Evolutionary conservation across 83 land plant species (phyloP).

Genomic region (Picea engelmannii): DNA sequence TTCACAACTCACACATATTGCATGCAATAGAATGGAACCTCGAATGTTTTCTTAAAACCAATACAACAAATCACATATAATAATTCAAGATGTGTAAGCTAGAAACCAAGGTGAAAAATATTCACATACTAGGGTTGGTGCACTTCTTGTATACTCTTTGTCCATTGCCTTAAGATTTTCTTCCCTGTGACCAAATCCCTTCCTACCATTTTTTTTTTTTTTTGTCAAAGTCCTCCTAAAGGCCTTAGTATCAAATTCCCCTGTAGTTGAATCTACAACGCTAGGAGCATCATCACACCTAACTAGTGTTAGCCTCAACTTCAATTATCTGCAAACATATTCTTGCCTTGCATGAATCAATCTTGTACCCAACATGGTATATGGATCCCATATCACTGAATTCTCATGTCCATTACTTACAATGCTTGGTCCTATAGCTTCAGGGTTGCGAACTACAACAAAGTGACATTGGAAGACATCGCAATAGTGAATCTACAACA

Average conservation of each 20-base stretch:
- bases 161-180: slow-evolving; percentile 37
- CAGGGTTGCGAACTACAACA: not conserved
- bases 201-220: slow-evolving; percentile 15
- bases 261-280: not conserved
- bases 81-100: not conserved
- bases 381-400: not conserved
- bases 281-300: not conserved
- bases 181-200: slow-evolving; percentile 39
- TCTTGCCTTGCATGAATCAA: too few relatives aligned
- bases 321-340: not conserved
- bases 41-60: not conserved
- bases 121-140: not conserved
- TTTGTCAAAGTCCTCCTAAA: slow-evolving; percentile 34
- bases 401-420: not conserved
- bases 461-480: not conserved
- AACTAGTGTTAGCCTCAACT: not conserved
- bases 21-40: not conserved
- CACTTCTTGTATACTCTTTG: slow-evolving; percentile 39
- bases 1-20: too few relatives aligned
- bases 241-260: slow-evolving; percentile 33
- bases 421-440: not conserved
- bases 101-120: not conserved
- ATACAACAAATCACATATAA: not conserved
- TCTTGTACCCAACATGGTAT: not conserved
- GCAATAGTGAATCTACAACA: not conserved